These are phyloP conservation scores for Aspergillus brunneoviolaceus DNA, from an alignment of 2,329 filamentous ascomycete genomes.

Conservation along the genomic window DNA sequence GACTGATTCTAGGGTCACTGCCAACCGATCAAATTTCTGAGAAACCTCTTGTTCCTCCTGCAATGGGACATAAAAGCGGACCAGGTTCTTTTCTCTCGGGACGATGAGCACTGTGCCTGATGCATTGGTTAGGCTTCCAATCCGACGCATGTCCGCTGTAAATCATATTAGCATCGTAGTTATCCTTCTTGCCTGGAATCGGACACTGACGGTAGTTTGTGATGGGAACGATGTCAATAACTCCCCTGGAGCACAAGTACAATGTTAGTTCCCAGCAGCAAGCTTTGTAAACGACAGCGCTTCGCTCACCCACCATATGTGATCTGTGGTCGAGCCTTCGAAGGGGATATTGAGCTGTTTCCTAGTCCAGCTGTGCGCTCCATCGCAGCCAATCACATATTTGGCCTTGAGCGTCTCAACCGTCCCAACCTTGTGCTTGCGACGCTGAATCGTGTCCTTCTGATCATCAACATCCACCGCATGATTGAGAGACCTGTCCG, in stretches of 20 bases:
- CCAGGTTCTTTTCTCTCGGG: conserved; percentile 53
- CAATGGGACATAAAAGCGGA: conserved; percentile 13
- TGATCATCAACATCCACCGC: conserved; percentile 60
- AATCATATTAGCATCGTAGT: conserved; percentile 9
- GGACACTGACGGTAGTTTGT: conserved; percentile 51
- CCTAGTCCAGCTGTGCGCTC: conserved; percentile 64
- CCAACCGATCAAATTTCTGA: conserved; percentile 6
- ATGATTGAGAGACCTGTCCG: conserved; percentile 61
- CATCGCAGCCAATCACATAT: conserved; percentile 66
- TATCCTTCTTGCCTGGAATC: not conserved
- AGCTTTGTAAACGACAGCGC: not conserved
- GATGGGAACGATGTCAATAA: conserved; percentile 51
- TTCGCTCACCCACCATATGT: conserved; percentile 28
- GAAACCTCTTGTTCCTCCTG: not conserved
- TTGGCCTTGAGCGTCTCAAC: conserved; percentile 50
- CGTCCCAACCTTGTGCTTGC: conserved; percentile 28
- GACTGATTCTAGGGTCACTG: conserved; percentile 10
- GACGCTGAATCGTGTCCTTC: conserved; percentile 47
- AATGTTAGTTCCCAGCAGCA: not conserved
- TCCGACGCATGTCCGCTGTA: conserved; percentile 53
- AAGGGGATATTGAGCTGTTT: conserved; percentile 56
- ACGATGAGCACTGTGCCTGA: conserved; percentile 63
- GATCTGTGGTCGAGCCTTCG: conserved; percentile 51
- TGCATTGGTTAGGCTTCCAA: conserved; percentile 53
- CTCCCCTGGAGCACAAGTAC: conserved; percentile 27